These are phyloP conservation scores for Linum trigynum DNA, from an alignment of 345 rosid genomes.

Conservation along the genomic window DNA sequence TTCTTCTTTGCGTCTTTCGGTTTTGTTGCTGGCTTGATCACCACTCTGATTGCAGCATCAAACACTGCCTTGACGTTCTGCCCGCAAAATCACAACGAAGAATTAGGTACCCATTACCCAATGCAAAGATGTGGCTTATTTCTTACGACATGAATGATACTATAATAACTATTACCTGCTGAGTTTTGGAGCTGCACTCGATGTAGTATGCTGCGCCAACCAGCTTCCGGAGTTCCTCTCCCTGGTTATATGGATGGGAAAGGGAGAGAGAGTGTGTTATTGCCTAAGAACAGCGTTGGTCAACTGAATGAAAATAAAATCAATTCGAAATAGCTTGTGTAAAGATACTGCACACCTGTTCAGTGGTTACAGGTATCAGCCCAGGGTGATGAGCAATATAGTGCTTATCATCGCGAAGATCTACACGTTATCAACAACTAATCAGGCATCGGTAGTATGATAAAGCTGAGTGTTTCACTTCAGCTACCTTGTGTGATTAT, in stretches of 20 bases:
- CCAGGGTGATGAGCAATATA: slow-evolving; percentile 97
- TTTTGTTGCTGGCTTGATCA: slow-evolving; percentile 68
- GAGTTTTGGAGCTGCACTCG: slow-evolving; percentile 99
- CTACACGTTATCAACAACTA: slow-evolving; percentile 31
- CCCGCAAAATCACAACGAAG: too few species aligned
- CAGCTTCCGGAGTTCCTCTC: slow-evolving; percentile 91
- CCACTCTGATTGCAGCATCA: slow-evolving; percentile 92
- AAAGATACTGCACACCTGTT: slow-evolving; percentile 45
- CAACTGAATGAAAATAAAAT: not conserved
- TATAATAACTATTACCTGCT: slow-evolving; percentile 46
- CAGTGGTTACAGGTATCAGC: slow-evolving; percentile 75
- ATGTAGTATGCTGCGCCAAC: slow-evolving; percentile 86
- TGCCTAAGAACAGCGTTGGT: slow-evolving; percentile 1
- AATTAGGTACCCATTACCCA: not conserved
- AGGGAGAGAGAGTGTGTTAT: not conserved
- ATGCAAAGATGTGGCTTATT: too few species aligned
- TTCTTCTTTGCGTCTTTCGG: slow-evolving; percentile 44
- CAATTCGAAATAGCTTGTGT: slow-evolving; percentile 1
- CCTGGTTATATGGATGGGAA: slow-evolving; percentile 32
- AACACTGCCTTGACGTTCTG: slow-evolving; percentile 95
- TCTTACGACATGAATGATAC: not conserved
- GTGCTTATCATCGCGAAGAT: slow-evolving; percentile 93
- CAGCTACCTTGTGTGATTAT: too few species aligned
- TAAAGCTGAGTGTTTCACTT: too few species aligned
- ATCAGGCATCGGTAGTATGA: slow-evolving; percentile 14